Evolutionary conservation across 2,329 filamentous ascomycete genomes (phyloP).

Genomic region (Amauroascus niger): DNA sequence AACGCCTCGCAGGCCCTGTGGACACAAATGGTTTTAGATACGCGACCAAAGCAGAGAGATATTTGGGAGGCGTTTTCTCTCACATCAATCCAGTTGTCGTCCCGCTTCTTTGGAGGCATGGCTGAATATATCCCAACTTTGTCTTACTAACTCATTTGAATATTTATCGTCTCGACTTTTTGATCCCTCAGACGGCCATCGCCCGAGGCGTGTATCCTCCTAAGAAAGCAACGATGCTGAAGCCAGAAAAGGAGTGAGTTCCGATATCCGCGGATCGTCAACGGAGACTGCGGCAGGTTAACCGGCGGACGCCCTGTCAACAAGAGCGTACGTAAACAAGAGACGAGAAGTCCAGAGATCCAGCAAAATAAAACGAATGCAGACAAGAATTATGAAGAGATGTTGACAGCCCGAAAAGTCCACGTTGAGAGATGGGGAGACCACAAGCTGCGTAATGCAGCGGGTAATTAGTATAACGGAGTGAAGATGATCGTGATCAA

Average conservation of each 20-base stretch:
- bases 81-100: conserved; percentile 23
- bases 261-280: too few relatives aligned
- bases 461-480: too few relatives aligned
- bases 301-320: too few relatives aligned
- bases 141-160: not conserved
- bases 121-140: not conserved
- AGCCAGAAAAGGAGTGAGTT: too few relatives aligned
- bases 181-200: not conserved
- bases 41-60: not conserved
- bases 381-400: too few relatives aligned
- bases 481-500: not conserved
- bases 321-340: too few relatives aligned
- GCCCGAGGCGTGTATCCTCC: too few relatives aligned
- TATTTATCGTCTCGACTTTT: not conserved
- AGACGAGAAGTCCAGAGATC: too few relatives aligned
- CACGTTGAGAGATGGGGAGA: not conserved
- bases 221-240: not conserved
- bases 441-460: not conserved
- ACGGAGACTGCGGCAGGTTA: too few relatives aligned
- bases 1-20: conserved; percentile 35
- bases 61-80: not conserved
- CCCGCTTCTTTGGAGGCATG: conserved; percentile 16
- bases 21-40: not conserved
- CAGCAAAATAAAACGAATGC: too few relatives aligned
- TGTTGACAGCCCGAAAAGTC: not conserved